Evolutionary conservation across 2,329 filamentous ascomycete genomes (phyloP).

Genomic region (Mariannaea elegans): DNA sequence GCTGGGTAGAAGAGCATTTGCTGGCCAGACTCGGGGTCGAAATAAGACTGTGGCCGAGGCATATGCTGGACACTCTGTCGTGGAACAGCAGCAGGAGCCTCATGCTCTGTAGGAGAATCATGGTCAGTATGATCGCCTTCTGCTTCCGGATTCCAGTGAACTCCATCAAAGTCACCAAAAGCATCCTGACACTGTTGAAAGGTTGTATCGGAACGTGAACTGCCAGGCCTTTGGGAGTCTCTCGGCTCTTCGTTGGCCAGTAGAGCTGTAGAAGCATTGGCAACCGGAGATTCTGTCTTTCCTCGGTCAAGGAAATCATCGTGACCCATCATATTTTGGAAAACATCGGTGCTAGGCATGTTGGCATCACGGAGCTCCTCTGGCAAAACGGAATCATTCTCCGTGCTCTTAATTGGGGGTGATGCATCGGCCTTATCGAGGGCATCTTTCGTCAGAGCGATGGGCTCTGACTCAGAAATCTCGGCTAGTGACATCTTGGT

Average conservation of each 20-base stretch:
- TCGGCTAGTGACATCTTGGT: slow-evolving; percentile 62
- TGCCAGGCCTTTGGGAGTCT: slow-evolving; percentile 45
- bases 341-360: slow-evolving; percentile 43
- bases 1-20: slow-evolving; percentile 96
- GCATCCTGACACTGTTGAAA: slow-evolving; percentile 72
- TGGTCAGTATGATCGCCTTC: slow-evolving; percentile 37
- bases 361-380: slow-evolving; percentile 48
- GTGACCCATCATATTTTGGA: slow-evolving; percentile 46
- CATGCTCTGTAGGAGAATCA: slow-evolving; percentile 27
- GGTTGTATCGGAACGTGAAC: slow-evolving; percentile 66
- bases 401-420: slow-evolving; percentile 48
- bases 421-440: slow-evolving; percentile 63
- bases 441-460: slow-evolving; percentile 58
- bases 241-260: slow-evolving; percentile 29
- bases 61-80: slow-evolving; percentile 22
- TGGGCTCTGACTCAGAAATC: slow-evolving; percentile 66
- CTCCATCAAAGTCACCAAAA: slow-evolving; percentile 85
- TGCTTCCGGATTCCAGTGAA: slow-evolving; percentile 71
- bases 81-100: slow-evolving; percentile 24
- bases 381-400: slow-evolving; percentile 50
- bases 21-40: slow-evolving; percentile 72
- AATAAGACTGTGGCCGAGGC: slow-evolving; percentile 64
- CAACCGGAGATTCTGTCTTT: slow-evolving; percentile 11
- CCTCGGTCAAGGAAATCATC: slow-evolving; percentile 30
- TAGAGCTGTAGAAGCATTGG: slow-evolving; percentile 22